These are phyloP conservation scores for Phytophthora europaea DNA, from an alignment of 352 stramenopile genomes.

Conservation along the genomic window DNA sequence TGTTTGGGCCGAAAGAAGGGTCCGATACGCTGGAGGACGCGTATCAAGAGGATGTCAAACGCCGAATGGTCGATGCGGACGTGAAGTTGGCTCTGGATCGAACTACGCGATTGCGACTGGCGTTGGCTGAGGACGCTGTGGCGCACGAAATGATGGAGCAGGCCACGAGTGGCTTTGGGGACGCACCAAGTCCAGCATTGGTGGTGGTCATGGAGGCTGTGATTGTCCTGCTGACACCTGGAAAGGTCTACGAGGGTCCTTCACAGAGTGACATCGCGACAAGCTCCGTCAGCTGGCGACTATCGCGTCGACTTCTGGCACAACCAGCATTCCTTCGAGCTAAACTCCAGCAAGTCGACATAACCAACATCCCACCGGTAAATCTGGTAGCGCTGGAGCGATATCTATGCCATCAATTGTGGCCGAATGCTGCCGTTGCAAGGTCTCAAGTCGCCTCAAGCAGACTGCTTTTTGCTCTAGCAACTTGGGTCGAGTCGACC, in stretches of 20 bases:
- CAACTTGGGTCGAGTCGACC: slow-evolving; percentile 63
- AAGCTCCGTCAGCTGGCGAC: slow-evolving; percentile 76
- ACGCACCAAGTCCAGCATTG: slow-evolving; percentile 34
- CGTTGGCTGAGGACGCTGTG: slow-evolving; percentile 24
- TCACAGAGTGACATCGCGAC: slow-evolving; percentile 36
- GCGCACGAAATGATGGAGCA: slow-evolving; percentile 31
- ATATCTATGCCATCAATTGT: slow-evolving; percentile 65
- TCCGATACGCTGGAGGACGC: slow-evolving; percentile 20
- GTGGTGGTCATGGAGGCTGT: slow-evolving; percentile 85
- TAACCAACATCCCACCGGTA: slow-evolving; percentile 50
- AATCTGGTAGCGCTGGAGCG: slow-evolving; percentile 68
- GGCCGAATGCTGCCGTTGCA: slow-evolving; percentile 47
- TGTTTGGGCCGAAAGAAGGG: slow-evolving; percentile 26
- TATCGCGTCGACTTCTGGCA: slow-evolving; percentile 64
- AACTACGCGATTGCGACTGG: slow-evolving; percentile 30
- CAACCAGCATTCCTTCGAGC: slow-evolving; percentile 54
- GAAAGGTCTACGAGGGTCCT: slow-evolving; percentile 69
- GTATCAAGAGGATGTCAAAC: slow-evolving; percentile 23
- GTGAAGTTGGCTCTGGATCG: slow-evolving; percentile 67
- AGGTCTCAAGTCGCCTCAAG: slow-evolving; percentile 40
- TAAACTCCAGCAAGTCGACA: slow-evolving; percentile 58
- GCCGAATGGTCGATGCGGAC: slow-evolving; percentile 49
- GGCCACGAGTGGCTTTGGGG: slow-evolving; percentile 2
- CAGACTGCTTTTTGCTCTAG: slow-evolving; percentile 55
- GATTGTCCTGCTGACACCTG: slow-evolving; percentile 82